Conservation (phyloP, 2,329 filamentous ascomycete genomes). For the Fusarium sacchari region DNA sequence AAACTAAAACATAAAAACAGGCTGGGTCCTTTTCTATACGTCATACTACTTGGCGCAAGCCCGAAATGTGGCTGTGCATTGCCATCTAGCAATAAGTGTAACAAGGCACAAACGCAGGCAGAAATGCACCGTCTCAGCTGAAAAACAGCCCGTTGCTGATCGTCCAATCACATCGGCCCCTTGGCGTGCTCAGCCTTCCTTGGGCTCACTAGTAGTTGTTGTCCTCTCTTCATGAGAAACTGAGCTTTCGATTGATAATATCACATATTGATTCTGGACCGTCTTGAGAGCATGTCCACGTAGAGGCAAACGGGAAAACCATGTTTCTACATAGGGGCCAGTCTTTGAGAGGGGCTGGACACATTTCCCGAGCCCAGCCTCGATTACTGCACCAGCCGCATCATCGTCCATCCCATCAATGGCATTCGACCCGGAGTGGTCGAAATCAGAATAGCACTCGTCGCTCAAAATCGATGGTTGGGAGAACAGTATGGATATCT, state of each 20-base stretch:
- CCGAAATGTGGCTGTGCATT: not conserved
- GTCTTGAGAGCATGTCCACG: too few species aligned
- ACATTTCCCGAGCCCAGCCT: rapidly evolving
- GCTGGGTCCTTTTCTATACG: rapidly evolving
- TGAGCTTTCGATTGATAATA: not conserved
- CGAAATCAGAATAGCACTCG: too few species aligned
- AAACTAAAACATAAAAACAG: rapidly evolving
- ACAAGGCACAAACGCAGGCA: not conserved
- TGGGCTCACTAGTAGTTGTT: too few species aligned
- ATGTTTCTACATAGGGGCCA: not conserved
- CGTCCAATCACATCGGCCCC: not conserved
- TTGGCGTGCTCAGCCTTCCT: not conserved
- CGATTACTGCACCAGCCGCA: not conserved
- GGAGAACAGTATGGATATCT: not conserved
- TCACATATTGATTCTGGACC: too few species aligned
- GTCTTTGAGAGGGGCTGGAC: rapidly evolving
- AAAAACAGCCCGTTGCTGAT: rapidly evolving
- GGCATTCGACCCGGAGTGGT: rapidly evolving
- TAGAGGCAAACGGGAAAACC: too few species aligned
- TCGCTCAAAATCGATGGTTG: too few species aligned
- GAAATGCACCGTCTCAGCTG: not conserved
- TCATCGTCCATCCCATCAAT: rapidly evolving
- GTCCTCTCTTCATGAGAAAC: too few species aligned
- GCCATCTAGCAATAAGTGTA: not conserved
- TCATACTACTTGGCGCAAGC: rapidly evolving